Evolutionary conservation across 805 yeast species (phyloP).

Genomic region (Candida piceae): DNA sequence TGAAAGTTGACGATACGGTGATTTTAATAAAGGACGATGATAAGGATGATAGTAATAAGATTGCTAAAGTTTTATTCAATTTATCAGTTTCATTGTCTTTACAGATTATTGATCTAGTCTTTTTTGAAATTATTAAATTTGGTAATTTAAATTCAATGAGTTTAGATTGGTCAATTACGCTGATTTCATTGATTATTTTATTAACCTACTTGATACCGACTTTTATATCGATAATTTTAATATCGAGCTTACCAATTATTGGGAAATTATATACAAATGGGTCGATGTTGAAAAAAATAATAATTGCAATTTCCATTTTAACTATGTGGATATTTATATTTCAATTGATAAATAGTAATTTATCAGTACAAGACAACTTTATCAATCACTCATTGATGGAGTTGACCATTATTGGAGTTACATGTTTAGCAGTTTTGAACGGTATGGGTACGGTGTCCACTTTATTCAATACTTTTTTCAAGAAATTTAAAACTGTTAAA

Average conservation of each 20-base stretch:
- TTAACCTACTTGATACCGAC: slow-evolving; percentile 43
- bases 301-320: slow-evolving; percentile 13
- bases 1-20: no score
- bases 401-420: slow-evolving; percentile 43
- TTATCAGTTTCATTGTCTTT: slow-evolving; percentile 24
- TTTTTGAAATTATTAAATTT: slow-evolving; percentile 24
- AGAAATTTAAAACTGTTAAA: slow-evolving; percentile 19
- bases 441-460: slow-evolving; percentile 50
- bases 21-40: no score
- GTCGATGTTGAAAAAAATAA: not conserved
- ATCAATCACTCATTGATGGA: slow-evolving; percentile 35
- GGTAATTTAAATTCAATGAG: slow-evolving; percentile 25
- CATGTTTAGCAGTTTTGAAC: slow-evolving; percentile 44
- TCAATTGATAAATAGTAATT: slow-evolving; percentile 28
- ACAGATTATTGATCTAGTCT: slow-evolving; percentile 24
- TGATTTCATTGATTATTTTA: slow-evolving; percentile 34
- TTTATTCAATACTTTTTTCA: slow-evolving; percentile 28
- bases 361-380: no score
- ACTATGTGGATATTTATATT: slow-evolving; percentile 32
- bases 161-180: slow-evolving; percentile 34
- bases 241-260: not conserved
- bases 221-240: slow-evolving; percentile 10
- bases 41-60: not conserved
- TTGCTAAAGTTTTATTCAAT: slow-evolving; percentile 14
- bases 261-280: not conserved